phyloP scores from a whole-genome alignment of 768 basidiomycete genomes.

The Dacryopinax spathularia region DNA sequence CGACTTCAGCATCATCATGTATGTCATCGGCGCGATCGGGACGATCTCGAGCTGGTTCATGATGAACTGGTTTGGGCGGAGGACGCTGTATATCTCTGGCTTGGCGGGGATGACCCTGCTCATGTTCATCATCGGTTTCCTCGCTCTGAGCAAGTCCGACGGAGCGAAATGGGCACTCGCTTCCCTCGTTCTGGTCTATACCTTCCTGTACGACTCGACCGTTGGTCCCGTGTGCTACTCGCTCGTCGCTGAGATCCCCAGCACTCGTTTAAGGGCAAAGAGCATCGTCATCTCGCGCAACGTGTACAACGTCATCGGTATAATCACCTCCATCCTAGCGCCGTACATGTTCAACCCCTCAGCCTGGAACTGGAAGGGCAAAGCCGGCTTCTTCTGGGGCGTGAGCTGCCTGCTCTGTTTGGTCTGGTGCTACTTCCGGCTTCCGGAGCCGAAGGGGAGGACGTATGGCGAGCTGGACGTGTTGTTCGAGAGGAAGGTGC shows the following conservation, averaged over 20 bases:
- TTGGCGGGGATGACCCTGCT: conserved; percentile 17
- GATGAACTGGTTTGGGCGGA: conserved; percentile 19
- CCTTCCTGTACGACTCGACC: conserved; percentile 20
- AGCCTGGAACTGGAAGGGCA: conserved; percentile 17
- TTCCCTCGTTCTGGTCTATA: conserved; percentile 22
- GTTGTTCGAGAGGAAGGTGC: conserved; percentile 23
- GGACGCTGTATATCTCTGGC: conserved; percentile 24
- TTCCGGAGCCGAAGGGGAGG: conserved; percentile 16
- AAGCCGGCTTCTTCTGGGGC: conserved; percentile 18
- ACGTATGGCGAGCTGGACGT: conserved; percentile 24
- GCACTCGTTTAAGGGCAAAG: conserved; percentile 23
- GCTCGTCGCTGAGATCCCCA: conserved; percentile 21
- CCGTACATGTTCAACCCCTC: conserved; percentile 12
- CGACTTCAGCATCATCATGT: conserved; percentile 12
- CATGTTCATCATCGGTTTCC: conserved; percentile 22
- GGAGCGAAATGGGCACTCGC: conserved; percentile 19
- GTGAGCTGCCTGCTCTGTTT: conserved; percentile 11
- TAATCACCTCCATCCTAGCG: conserved; percentile 11
- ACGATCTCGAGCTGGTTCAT: conserved; percentile 23
- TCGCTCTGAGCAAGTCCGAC: conserved; percentile 17
- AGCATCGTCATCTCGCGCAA: conserved; percentile 19
- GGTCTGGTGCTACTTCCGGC: conserved; percentile 13
- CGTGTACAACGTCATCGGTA: conserved; percentile 11
- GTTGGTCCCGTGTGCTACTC: conserved; percentile 21
- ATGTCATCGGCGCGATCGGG: conserved; percentile 20